Evolutionary conservation across 2,329 filamentous ascomycete genomes (phyloP).

Genomic region (Aspergillus piperis): DNA sequence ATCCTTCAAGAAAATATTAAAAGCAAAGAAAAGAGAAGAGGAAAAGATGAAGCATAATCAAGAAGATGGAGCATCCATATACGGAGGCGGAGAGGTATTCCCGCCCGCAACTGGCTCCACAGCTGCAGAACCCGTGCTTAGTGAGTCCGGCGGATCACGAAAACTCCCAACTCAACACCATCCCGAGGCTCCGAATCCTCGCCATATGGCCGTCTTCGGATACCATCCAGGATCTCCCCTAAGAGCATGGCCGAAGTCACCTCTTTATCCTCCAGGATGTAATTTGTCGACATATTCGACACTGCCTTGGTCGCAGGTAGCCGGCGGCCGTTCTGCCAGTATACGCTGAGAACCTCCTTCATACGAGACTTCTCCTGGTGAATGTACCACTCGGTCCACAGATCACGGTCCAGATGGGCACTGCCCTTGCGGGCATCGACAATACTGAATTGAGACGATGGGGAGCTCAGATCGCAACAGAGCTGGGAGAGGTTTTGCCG

Average conservation of each 20-base stretch:
- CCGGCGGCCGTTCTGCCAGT: slow-evolving; percentile 44
- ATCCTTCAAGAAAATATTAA: slow-evolving; percentile 12
- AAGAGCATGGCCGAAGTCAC: slow-evolving; percentile 58
- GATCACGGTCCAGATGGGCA: slow-evolving; percentile 52
- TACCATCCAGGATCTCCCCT: slow-evolving; percentile 60
- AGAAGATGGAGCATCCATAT: neutral
- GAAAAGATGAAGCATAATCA: neutral
- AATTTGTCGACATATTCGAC: slow-evolving; percentile 26
- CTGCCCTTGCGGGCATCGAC: slow-evolving; percentile 55
- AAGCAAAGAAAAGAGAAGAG: neutral
- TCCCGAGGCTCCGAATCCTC: slow-evolving; percentile 46
- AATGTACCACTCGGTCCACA: slow-evolving; percentile 66
- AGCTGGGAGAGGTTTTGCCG: slow-evolving; percentile 43
- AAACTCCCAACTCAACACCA: slow-evolving; percentile 51
- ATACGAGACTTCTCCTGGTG: slow-evolving; percentile 65
- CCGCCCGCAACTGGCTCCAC: neutral
- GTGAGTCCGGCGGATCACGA: slow-evolving; percentile 50
- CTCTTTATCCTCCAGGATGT: slow-evolving; percentile 43
- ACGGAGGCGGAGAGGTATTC: neutral
- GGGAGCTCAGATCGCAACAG: slow-evolving; percentile 42
- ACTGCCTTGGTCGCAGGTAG: slow-evolving; percentile 33
- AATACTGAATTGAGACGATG: slow-evolving; percentile 45
- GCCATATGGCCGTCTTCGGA: slow-evolving; percentile 54
- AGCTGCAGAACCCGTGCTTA: slow-evolving; percentile 19
- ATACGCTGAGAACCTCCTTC: slow-evolving; percentile 49